phyloP scores from a whole-genome alignment of 2,329 filamentous ascomycete species.

The Metarhizium humberi region DNA sequence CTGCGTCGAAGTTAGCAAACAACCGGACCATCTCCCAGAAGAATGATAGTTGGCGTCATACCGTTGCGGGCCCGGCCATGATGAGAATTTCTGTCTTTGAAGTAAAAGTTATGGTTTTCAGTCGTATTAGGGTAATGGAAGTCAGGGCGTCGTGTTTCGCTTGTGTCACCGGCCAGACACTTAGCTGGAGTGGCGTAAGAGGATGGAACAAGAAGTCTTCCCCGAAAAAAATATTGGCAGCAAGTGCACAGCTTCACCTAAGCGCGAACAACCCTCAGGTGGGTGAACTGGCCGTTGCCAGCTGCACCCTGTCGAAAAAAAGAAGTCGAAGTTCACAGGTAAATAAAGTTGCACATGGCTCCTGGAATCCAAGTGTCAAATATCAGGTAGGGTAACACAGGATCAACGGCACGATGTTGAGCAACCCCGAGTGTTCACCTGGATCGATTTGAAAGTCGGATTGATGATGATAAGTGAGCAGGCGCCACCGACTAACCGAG shows the following conservation, averaged over 20 bases:
- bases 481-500: background rate
- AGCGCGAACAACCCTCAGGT: too few relatives aligned
- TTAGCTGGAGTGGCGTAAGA: too few relatives aligned
- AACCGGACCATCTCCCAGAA: background rate
- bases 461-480: background rate
- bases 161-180: background rate
- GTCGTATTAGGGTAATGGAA: background rate
- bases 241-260: background rate
- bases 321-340: background rate
- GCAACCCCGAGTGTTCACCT: background rate
- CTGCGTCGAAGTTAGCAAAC: constrained; percentile 10
- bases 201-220: too few relatives aligned
- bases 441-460: background rate
- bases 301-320: background rate
- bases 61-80: background rate
- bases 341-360: background rate
- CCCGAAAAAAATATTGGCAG: too few relatives aligned
- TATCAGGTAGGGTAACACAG: background rate
- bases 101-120: background rate
- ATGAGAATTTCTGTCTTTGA: background rate
- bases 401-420: background rate
- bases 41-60: background rate
- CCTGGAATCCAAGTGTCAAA: background rate
- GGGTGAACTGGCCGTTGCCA: background rate
- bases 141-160: background rate